These are phyloP conservation scores for Bothriochloa decipiens DNA, from an alignment of 176 grass and related monocot species.

Conservation along the genomic window DNA sequence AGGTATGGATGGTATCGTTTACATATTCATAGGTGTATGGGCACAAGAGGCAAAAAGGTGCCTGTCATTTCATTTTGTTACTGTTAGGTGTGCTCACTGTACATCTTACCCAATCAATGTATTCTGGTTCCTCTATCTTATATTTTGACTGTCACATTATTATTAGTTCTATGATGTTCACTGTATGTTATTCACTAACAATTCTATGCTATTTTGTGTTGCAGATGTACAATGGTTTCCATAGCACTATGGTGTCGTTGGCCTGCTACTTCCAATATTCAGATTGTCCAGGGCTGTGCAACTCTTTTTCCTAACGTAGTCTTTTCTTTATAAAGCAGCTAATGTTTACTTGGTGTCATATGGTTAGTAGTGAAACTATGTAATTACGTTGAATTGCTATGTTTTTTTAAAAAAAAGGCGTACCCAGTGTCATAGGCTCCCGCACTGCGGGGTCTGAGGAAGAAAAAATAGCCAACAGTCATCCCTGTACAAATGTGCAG, in stretches of 20 bases:
- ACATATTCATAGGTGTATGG: too few species aligned
- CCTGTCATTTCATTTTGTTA: not conserved
- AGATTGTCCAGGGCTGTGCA: not conserved
- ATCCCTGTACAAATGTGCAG: too few species aligned
- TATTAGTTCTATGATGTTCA: not conserved
- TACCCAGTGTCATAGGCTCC: too few species aligned
- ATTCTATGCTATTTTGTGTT: conserved; percentile 10
- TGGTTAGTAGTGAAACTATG: conserved; percentile 25
- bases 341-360: conserved; percentile 23
- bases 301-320: not conserved
- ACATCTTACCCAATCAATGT: not conserved
- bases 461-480: too few species aligned
- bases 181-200: too few species aligned
- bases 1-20: too few species aligned
- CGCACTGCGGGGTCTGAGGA: too few species aligned
- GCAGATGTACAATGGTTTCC: conserved; percentile 28
- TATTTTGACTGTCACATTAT: not conserved
- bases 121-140: conserved; percentile 10
- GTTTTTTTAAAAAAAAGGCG: too few species aligned
- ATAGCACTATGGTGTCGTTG: conserved; percentile 1
- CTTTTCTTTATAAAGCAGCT: conserved; percentile 13
- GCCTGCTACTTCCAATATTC: not conserved
- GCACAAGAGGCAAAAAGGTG: not conserved
- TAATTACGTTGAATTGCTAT: not conserved
- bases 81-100: too few species aligned